phyloP scores from a whole-genome alignment of 805 yeast species.

The Myxozyma vanderwaltii region DNA sequence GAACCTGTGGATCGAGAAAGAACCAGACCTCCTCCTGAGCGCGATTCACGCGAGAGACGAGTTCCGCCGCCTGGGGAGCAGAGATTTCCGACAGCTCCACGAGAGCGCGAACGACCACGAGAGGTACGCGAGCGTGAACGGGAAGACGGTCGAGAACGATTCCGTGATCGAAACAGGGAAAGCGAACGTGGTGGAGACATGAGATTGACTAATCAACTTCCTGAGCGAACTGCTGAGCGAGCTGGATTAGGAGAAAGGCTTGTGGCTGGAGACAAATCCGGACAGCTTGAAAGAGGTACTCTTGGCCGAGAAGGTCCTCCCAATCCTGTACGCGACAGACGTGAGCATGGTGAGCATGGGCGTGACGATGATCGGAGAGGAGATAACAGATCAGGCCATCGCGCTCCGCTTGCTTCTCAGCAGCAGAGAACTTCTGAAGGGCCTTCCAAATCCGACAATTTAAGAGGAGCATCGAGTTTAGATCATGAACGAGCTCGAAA shows the following conservation, averaged over 20 bases:
- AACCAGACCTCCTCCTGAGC: background rate
- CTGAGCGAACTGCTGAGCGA: background rate
- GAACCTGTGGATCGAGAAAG: slow-evolving; percentile 1
- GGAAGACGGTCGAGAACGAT: slow-evolving; percentile 4
- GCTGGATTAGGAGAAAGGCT: background rate
- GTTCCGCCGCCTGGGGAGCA: background rate
- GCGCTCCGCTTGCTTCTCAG: background rate
- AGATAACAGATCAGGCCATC: background rate
- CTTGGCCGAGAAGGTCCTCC: background rate
- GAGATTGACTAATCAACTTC: background rate
- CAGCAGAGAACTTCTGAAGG: background rate
- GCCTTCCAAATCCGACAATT: background rate
- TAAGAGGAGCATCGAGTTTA: background rate
- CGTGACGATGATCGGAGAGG: background rate
- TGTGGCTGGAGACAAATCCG: background rate
- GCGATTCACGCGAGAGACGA: background rate
- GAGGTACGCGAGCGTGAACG: slow-evolving; percentile 14
- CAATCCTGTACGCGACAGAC: background rate
- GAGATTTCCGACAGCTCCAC: background rate
- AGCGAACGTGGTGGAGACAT: slow-evolving; percentile 3
- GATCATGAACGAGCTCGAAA: background rate
- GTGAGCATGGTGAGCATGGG: background rate
- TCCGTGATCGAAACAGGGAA: slow-evolving; percentile 11
- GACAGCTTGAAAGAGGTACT: background rate
- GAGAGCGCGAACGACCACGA: slow-evolving; percentile 15